These are phyloP conservation scores for Teratosphaeriaceae sp. DNA, from an alignment of 2,329 filamentous ascomycete genomes.

Conservation along the genomic window DNA sequence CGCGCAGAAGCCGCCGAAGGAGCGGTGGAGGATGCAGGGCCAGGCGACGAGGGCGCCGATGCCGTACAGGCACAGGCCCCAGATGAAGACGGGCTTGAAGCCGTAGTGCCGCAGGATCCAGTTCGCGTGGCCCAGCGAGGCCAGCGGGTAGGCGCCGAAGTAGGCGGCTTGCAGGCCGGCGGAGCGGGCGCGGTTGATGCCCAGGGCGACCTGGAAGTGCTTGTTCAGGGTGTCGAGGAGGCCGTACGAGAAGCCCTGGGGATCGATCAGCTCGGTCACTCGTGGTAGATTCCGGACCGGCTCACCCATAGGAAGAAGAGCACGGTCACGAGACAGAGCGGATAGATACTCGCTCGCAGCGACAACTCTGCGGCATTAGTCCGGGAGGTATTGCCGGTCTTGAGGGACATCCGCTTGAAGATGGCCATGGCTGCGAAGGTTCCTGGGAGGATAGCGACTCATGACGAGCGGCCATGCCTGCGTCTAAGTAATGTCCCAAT, in stretches of 20 bases:
- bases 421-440: slow-evolving; percentile 6
- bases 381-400: slow-evolving; percentile 35
- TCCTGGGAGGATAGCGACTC: not conserved
- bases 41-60: slow-evolving; percentile 53
- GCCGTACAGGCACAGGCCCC: slow-evolving; percentile 49
- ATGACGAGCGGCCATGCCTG: not conserved
- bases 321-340: slow-evolving; percentile 58
- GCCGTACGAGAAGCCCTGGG: slow-evolving; percentile 48
- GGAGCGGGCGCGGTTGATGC: slow-evolving; percentile 38
- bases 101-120: slow-evolving; percentile 45
- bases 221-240: slow-evolving; percentile 50
- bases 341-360: slow-evolving; percentile 59
- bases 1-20: slow-evolving; percentile 55
- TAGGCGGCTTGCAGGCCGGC: slow-evolving; percentile 45
- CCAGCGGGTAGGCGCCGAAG: slow-evolving; percentile 45
- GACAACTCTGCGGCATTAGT: slow-evolving; percentile 57
- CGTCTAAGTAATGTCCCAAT: not conserved
- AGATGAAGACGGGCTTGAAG: slow-evolving; percentile 42
- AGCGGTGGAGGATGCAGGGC: slow-evolving; percentile 50
- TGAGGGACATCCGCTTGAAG: slow-evolving; percentile 15
- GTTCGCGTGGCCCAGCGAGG: slow-evolving; percentile 41
- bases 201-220: slow-evolving; percentile 40
- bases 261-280: slow-evolving; percentile 43
- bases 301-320: slow-evolving; percentile 58
- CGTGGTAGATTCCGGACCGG: slow-evolving; percentile 58